Evolutionary conservation across 768 basidiomycete genomes (phyloP).

Genomic region (Rhodotorula toruloides): DNA sequence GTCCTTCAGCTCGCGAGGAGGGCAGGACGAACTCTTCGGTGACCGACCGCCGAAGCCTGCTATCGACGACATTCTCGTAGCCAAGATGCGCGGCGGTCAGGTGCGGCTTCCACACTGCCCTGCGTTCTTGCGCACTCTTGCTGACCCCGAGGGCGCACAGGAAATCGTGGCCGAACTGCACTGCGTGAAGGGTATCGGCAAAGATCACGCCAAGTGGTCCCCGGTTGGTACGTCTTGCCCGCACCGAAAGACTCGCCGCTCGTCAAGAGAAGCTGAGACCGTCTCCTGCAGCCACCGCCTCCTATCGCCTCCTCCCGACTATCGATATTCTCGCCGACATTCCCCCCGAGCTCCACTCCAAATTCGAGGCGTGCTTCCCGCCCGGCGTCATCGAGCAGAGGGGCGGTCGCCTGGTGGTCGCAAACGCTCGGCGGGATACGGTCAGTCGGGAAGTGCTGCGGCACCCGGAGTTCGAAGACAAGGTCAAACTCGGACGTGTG

Average conservation of each 20-base stretch:
- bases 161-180: conserved; percentile 76
- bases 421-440: conserved; percentile 64
- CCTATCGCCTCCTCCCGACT: conserved; percentile 84
- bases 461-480: conserved; percentile 80
- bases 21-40: conserved; percentile 63
- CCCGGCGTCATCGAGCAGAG: conserved; percentile 51
- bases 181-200: conserved; percentile 84
- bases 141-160: conserved; percentile 28
- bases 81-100: conserved; percentile 88
- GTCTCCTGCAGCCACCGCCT: conserved; percentile 68
- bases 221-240: conserved; percentile 65
- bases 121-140: neutral
- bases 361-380: conserved; percentile 83
- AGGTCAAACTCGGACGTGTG: conserved; percentile 74
- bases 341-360: conserved; percentile 66
- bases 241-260: no score
- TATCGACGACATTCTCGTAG: conserved; percentile 76
- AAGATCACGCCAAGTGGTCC: conserved; percentile 93
- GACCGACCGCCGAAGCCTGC: conserved; percentile 60
- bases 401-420: conserved; percentile 54
- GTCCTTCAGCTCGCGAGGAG: conserved; percentile 73
- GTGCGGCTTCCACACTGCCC: conserved; percentile 38
- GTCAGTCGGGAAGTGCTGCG: conserved; percentile 88
- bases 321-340: conserved; percentile 69
- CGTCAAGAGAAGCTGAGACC: neutral